Percentiles rank a stretch among this genome's conserved stretches.
These are phyloP conservation scores for Glycine soja DNA, from an alignment of 306 rosid genomes.

Conservation along the genomic window DNA sequence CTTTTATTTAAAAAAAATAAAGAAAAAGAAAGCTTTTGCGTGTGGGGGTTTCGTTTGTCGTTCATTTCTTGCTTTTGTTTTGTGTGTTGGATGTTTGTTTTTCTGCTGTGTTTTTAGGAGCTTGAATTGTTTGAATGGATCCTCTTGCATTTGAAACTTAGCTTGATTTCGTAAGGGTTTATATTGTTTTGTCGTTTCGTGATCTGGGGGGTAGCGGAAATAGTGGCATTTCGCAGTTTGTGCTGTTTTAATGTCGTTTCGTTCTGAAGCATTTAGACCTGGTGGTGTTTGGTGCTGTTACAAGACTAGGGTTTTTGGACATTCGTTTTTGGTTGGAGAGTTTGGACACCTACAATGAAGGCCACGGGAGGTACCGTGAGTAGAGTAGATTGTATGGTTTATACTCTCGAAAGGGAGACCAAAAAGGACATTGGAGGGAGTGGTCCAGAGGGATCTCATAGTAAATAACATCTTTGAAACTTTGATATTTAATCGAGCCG, in stretches of 20 bases:
- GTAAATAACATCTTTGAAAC: not conserved
- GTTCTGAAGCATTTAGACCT: not conserved
- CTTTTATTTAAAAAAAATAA: not conserved
- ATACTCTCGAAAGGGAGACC: not conserved
- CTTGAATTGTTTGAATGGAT: not conserved
- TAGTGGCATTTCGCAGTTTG: not conserved
- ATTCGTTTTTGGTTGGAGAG: not conserved
- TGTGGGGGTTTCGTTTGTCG: not conserved
- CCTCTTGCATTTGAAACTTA: conserved; percentile 5
- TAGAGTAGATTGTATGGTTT: not conserved
- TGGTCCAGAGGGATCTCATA: not conserved
- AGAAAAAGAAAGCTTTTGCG: not conserved
- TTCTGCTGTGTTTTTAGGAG: conserved; percentile 23
- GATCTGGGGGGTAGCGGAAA: conserved; percentile 1
- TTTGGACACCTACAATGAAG: not conserved
- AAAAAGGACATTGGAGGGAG: not conserved
- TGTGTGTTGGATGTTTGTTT: not conserved
- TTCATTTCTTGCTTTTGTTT: not conserved
- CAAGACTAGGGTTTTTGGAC: not conserved
- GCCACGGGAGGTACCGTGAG: not conserved
- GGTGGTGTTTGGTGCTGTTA: not conserved
- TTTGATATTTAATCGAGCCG: not conserved
- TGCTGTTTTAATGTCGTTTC: conserved; percentile 5
- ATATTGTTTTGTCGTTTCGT: not conserved
- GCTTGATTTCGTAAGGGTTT: conserved; percentile 37